phyloP scores from a whole-genome alignment of 2,329 filamentous ascomycete genomes.

The Diaporthe nobilis region DNA sequence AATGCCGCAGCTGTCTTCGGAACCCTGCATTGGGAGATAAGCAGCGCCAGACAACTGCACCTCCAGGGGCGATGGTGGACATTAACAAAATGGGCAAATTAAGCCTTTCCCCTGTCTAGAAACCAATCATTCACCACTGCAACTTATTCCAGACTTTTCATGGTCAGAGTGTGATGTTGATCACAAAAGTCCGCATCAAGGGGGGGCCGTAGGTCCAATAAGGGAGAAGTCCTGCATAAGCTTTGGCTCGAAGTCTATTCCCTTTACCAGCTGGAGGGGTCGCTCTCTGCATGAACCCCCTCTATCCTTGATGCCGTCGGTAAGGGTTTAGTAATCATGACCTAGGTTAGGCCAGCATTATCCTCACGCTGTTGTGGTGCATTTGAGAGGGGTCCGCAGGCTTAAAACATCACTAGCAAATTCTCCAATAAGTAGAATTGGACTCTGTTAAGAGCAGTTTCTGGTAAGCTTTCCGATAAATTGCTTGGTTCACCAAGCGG shows the following conservation, averaged over 20 bases:
- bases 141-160: neutral
- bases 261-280: neutral
- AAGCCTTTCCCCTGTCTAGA: neutral
- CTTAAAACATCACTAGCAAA: neutral
- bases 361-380: neutral
- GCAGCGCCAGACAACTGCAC: neutral
- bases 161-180: neutral
- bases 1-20: neutral
- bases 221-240: neutral
- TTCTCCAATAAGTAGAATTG: too few species aligned
- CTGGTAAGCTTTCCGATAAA: neutral
- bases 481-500: neutral
- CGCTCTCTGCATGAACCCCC: neutral
- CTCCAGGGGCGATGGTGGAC: neutral
- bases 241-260: too few species aligned
- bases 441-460: neutral
- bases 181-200: neutral
- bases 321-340: neutral
- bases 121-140: neutral
- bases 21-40: neutral
- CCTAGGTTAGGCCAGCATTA: neutral
- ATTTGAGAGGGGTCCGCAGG: neutral
- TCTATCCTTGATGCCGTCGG: neutral
- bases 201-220: neutral
- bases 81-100: neutral